A percentile compares a stretch with the other conserved stretches of the same genome.
phyloP scores from a whole-genome alignment of 1,284 basidiomycete genomes.

The Apiotrichum domesticum region DNA sequence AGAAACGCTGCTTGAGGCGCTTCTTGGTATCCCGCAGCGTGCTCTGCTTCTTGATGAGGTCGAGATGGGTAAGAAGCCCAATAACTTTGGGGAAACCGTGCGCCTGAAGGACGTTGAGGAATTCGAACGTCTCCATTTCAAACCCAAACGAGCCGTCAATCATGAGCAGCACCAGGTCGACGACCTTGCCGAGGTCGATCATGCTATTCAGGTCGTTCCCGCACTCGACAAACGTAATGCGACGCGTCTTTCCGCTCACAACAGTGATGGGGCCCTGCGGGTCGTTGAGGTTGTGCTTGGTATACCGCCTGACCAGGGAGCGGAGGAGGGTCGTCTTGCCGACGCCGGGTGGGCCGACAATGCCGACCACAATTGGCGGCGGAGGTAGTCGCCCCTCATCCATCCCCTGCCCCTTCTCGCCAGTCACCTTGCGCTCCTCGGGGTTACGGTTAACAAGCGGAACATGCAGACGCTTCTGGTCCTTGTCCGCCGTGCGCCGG shows the following conservation, averaged over 20 bases:
- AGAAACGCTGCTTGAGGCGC: conserved; percentile 95
- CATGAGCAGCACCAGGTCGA: conserved; percentile 93
- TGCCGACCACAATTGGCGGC: conserved; percentile 91
- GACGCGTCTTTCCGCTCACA: conserved; percentile 81
- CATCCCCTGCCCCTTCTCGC: conserved; percentile 43
- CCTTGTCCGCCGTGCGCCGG: conserved; percentile 82
- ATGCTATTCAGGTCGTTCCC: conserved; percentile 96
- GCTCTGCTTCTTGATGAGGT: conserved; percentile 89
- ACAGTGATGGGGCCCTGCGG: conserved; percentile 93
- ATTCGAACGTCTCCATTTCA: conserved; percentile 99
- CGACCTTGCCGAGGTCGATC: conserved; percentile 96
- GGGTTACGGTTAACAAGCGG: conserved; percentile 92
- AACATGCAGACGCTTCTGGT: conserved; percentile 92
- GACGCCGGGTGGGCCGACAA: conserved; percentile 94
- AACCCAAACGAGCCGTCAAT: conserved; percentile 97
- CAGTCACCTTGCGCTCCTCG: conserved; percentile 57
- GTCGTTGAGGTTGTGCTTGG: conserved; percentile 88
- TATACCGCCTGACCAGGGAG: conserved; percentile 83
- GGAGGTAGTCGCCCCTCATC: conserved; percentile 53
- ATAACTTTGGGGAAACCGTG: conserved; percentile 99
- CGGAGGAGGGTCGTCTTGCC: conserved; percentile 95
- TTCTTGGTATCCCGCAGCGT: conserved; percentile 90
- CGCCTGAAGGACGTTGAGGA: conserved; percentile 91
- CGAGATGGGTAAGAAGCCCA: conserved; percentile 90
- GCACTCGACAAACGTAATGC: conserved; percentile 94